Percentiles rank a stretch among this genome's conserved stretches.
Evolutionary conservation across 225 moss, liverwort and hornwort genomes (phyloP).

Genomic region (Pseudisothecium myosuroides): DNA sequence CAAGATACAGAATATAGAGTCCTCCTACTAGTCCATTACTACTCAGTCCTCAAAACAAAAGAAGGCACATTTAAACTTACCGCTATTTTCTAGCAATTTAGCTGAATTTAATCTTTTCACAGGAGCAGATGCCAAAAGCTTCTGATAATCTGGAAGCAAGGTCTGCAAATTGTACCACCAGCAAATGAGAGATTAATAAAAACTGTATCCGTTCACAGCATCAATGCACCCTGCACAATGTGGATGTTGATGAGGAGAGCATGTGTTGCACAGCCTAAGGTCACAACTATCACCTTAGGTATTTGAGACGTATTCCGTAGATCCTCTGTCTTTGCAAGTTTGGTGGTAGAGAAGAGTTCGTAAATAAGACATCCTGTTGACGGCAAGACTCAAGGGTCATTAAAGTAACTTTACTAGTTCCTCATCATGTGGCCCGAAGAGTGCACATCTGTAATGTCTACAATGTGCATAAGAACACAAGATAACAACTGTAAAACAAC

Average conservation of each 20-base stretch:
- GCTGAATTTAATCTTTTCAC: conserved; percentile 75
- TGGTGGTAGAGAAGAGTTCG: conserved; percentile 62
- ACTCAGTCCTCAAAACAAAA: neutral
- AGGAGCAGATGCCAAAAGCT: conserved; percentile 68
- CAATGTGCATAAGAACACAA: neutral
- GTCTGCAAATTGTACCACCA: conserved; percentile 27
- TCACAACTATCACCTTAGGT: conserved; percentile 54
- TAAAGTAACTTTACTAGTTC: neutral
- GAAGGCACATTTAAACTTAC: conserved; percentile 16
- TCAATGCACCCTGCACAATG: neutral
- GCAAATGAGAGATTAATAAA: neutral
- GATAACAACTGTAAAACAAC: neutral
- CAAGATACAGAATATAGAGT: neutral
- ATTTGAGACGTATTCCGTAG: conserved; percentile 81
- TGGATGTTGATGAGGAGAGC: neutral
- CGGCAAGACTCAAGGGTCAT: neutral
- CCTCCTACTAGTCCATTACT: neutral
- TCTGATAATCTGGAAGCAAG: conserved; percentile 86
- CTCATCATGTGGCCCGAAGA: neutral
- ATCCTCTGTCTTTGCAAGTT: conserved; percentile 79
- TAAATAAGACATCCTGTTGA: conserved; percentile 78
- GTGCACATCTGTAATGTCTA: neutral
- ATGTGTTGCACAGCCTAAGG: neutral
- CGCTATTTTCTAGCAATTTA: conserved; percentile 80
- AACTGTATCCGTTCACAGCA: neutral